Percentiles rank a stretch among this genome's conserved stretches.
Conservation (phyloP, 768 basidiomycete genomes). For the Tulasnella sp. region DNA sequence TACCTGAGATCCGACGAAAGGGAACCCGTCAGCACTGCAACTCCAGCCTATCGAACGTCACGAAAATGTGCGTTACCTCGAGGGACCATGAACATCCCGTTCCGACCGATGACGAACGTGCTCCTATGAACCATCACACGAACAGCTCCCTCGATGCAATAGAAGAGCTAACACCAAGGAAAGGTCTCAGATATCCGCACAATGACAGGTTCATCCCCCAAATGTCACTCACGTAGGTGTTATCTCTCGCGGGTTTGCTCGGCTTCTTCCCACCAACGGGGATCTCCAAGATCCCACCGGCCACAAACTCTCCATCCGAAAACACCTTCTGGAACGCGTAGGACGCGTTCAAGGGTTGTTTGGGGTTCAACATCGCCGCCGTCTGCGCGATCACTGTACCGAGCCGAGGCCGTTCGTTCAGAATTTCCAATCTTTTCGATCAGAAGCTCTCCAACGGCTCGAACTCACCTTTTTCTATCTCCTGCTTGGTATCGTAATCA, state of each 20-base stretch:
- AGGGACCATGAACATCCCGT: constrained; percentile 84
- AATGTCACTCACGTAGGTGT: constrained; percentile 74
- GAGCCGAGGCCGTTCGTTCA: neutral
- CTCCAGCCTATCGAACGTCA: neutral
- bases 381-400: constrained; percentile 68
- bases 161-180: constrained; percentile 44
- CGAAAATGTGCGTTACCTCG: constrained; percentile 44
- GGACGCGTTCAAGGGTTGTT: constrained; percentile 44
- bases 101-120: constrained; percentile 62
- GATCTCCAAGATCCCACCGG: constrained; percentile 76
- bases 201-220: neutral
- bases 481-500: constrained; percentile 49
- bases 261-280: constrained; percentile 74
- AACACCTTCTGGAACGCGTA: constrained; percentile 91
- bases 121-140: constrained; percentile 74
- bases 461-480: constrained; percentile 57
- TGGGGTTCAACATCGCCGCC: constrained; percentile 50
- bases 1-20: constrained; percentile 39
- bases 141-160: constrained; percentile 80
- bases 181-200: neutral
- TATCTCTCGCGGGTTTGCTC: constrained; percentile 82
- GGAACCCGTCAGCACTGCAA: neutral
- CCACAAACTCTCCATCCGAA: constrained; percentile 82
- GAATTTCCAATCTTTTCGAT: no score
- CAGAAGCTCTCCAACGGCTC: neutral